phyloP scores from a whole-genome alignment of 441 rosid genomes.

The Croton laevigatus region DNA sequence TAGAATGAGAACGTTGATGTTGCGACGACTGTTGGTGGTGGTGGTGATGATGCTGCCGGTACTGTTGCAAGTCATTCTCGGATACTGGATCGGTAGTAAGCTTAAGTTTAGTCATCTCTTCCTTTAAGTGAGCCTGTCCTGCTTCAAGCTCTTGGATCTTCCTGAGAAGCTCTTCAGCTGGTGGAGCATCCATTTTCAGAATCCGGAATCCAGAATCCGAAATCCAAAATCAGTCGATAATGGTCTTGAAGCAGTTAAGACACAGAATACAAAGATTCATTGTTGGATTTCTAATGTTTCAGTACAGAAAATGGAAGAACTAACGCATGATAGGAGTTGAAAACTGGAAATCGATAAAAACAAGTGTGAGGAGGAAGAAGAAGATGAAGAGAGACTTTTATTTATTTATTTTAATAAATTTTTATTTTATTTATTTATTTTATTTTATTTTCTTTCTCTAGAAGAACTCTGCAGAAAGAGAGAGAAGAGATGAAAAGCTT shows the following conservation, averaged over 20 bases:
- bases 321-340: neutral
- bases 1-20: conserved; percentile 67
- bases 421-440: neutral
- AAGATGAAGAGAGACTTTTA: neutral
- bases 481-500: neutral
- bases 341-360: neutral
- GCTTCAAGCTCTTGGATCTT: conserved; percentile 88
- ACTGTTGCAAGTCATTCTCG: conserved; percentile 8
- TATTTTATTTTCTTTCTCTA: conserved; percentile 6
- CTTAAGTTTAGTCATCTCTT: conserved; percentile 75
- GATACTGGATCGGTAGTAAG: conserved; percentile 35
- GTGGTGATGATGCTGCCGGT: conserved; percentile 21
- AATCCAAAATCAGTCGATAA: neutral
- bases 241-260: neutral
- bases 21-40: conserved; percentile 30
- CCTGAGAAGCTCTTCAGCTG: conserved; percentile 69
- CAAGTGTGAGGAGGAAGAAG: neutral
- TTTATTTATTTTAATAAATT: neutral
- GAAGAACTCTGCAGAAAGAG: conserved; percentile 1
- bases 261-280: conserved; percentile 4
- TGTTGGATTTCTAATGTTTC: neutral
- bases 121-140: conserved; percentile 76
- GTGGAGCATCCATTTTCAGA: conserved; percentile 53
- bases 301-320: neutral
- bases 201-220: conserved; percentile 3